Conservation (phyloP, 352 stramenopile genomes). For the Phytophthora pinifolia region DNA sequence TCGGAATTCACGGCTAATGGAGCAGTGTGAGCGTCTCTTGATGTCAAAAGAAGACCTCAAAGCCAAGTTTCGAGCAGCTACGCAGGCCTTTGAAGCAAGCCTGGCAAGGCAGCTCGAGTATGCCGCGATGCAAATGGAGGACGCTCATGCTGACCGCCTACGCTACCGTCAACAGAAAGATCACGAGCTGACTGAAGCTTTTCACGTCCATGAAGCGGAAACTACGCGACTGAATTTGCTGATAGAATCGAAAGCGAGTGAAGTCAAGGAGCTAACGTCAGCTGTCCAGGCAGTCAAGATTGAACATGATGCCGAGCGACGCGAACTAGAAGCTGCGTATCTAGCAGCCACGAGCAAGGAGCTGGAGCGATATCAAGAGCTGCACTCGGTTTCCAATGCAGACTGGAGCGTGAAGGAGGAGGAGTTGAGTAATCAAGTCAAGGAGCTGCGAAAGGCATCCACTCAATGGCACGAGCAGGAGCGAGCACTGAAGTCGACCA, state of each 20-base stretch:
- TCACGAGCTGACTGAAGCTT: conserved; percentile 8
- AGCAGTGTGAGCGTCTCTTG: conserved; percentile 9
- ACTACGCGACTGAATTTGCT: conserved; percentile 36
- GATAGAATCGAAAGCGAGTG: conserved; percentile 38
- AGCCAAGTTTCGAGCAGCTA: neutral
- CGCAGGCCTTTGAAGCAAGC: conserved; percentile 1
- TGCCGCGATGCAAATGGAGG: conserved; percentile 21
- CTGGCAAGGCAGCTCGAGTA: conserved; percentile 17
- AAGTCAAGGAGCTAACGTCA: conserved; percentile 36
- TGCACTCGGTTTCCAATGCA: conserved; percentile 38
- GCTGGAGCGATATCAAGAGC: conserved; percentile 22
- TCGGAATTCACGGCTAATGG: conserved; percentile 7
- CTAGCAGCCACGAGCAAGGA: conserved; percentile 1
- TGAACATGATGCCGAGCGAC: conserved; percentile 3
- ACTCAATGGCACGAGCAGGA: conserved; percentile 33
- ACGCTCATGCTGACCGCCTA: conserved; percentile 10
- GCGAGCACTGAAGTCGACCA: conserved; percentile 31
- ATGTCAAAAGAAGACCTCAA: conserved; percentile 6
- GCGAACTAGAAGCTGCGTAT: conserved; percentile 10
- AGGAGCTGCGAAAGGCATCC: conserved; percentile 24
- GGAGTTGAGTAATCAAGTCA: conserved; percentile 10
- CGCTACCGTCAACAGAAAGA: conserved; percentile 14
- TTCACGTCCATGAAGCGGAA: conserved; percentile 7
- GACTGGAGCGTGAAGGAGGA: conserved; percentile 32
- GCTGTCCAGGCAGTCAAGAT: conserved; percentile 13